A percentile compares a stretch with the other conserved stretches of the same genome.
These are phyloP conservation scores for Taiozyma sp. DNA, from an alignment of 1,139 yeast species.

Conservation along the genomic window DNA sequence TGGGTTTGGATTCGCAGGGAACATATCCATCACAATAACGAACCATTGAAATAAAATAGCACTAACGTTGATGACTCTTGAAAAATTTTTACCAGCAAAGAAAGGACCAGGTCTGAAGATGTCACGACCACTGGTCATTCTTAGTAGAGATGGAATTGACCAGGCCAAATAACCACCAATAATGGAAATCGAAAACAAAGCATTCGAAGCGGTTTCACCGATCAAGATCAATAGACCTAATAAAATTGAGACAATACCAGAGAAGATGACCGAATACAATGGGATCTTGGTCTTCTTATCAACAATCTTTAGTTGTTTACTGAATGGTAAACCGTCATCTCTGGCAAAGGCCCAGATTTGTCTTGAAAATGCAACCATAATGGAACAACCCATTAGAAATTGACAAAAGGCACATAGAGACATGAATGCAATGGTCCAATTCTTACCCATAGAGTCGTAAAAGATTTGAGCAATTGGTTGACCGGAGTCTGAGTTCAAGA, in stretches of 20 bases:
- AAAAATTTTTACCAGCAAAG: conserved; percentile 46
- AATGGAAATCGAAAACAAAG: conserved; percentile 49
- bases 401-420: conserved; percentile 50
- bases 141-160: conserved; percentile 48
- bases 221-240: conserved; percentile 53
- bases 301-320: conserved; percentile 45
- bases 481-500: conserved; percentile 42
- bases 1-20: conserved; percentile 42
- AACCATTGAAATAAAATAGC: conserved; percentile 30
- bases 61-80: conserved; percentile 35
- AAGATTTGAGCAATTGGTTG: conserved; percentile 63
- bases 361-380: conserved; percentile 41
- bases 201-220: conserved; percentile 51
- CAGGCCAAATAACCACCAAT: conserved; percentile 56
- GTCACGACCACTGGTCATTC: conserved; percentile 37
- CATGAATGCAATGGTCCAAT: conserved; percentile 65
- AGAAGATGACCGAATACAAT: conserved; percentile 50
- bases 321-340: conserved; percentile 43
- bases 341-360: conserved; percentile 48
- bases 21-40: conserved; percentile 42
- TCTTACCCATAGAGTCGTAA: conserved; percentile 56
- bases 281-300: conserved; percentile 49
- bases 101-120: conserved; percentile 60
- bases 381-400: conserved; percentile 58
- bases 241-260: conserved; percentile 39